A percentile compares a stretch with the other conserved stretches of the same genome.
Evolutionary conservation across 805 yeast genomes (phyloP).

Genomic region (Grigorovia humatica): DNA sequence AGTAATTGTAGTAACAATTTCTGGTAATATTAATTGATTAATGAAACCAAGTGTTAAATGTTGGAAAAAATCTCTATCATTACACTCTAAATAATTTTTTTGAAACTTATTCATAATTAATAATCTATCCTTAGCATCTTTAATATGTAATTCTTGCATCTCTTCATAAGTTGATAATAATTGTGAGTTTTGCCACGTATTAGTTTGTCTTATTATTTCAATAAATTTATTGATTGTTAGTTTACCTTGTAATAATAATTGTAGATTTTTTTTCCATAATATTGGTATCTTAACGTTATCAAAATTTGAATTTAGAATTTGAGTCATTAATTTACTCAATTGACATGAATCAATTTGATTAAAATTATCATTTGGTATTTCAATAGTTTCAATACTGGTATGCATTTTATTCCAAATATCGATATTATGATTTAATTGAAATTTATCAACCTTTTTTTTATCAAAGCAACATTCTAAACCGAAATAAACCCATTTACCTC

Average conservation of each 20-base stretch:
- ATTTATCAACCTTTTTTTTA: slow-evolving; percentile 21
- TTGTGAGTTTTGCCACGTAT: slow-evolving; percentile 32
- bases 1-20: slow-evolving; percentile 30
- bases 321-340: slow-evolving; percentile 29
- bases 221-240: slow-evolving; percentile 27
- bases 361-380: not conserved
- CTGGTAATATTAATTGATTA: slow-evolving; percentile 60
- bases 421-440: slow-evolving; percentile 4
- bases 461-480: slow-evolving; percentile 53
- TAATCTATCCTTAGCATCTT: slow-evolving; percentile 44
- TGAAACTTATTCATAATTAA: slow-evolving; percentile 14
- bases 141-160: slow-evolving; percentile 46
- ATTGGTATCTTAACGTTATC: slow-evolving; percentile 20
- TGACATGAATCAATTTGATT: not conserved
- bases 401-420: not conserved
- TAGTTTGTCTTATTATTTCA: slow-evolving; percentile 23
- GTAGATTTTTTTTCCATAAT: slow-evolving; percentile 27
- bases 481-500: slow-evolving; percentile 77
- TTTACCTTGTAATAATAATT: slow-evolving; percentile 13
- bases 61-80: slow-evolving; percentile 27
- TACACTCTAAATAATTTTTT: not conserved
- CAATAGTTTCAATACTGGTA: not conserved
- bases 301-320: slow-evolving; percentile 25
- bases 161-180: slow-evolving; percentile 44
- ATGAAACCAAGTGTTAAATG: slow-evolving; percentile 33